Percentiles rank a stretch among this genome's conserved stretches.
These are phyloP conservation scores for Russula emetica DNA, from an alignment of 768 basidiomycete genomes.

Conservation along the genomic window DNA sequence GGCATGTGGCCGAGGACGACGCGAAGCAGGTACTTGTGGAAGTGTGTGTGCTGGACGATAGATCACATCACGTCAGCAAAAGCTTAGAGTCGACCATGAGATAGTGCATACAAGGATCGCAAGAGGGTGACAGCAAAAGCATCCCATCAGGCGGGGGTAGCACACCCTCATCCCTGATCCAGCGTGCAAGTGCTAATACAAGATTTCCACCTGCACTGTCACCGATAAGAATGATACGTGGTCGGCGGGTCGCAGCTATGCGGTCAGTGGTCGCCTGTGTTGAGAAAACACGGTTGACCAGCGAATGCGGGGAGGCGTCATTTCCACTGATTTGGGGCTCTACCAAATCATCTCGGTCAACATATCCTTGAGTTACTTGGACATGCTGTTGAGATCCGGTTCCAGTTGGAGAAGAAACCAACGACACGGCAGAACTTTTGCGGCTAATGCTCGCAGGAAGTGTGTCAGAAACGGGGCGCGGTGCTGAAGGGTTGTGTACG, in stretches of 20 bases:
- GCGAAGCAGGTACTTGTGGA: conserved; percentile 46
- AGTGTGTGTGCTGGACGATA: conserved; percentile 41
- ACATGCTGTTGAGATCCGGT: not conserved
- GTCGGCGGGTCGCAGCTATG: conserved; percentile 25
- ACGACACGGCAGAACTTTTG: not conserved
- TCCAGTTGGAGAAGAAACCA: not conserved
- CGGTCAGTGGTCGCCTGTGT: not conserved
- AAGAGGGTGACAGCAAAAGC: conserved; percentile 44
- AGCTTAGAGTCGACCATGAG: not conserved
- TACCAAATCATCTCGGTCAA: not conserved
- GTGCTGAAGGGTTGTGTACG: not conserved
- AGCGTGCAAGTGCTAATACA: conserved; percentile 47
- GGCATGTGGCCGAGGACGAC: conserved; percentile 48
- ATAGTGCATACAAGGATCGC: conserved; percentile 34
- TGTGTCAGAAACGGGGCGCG: not conserved
- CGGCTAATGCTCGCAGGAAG: not conserved
- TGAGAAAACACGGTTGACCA: not conserved
- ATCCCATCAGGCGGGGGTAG: conserved; percentile 45
- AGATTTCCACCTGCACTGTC: conserved; percentile 55
- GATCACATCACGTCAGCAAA: conserved; percentile 8
- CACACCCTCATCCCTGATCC: conserved; percentile 49
- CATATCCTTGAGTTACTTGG: not conserved
- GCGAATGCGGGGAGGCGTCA: conserved; percentile 12
- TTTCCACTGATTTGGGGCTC: conserved; percentile 23
- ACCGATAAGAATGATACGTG: conserved; percentile 47